Evolutionary conservation across 129 eudicot species (phyloP), one percentile per base, ranked within the genome.

Genomic region (Tanacetum coccineum): DNA sequence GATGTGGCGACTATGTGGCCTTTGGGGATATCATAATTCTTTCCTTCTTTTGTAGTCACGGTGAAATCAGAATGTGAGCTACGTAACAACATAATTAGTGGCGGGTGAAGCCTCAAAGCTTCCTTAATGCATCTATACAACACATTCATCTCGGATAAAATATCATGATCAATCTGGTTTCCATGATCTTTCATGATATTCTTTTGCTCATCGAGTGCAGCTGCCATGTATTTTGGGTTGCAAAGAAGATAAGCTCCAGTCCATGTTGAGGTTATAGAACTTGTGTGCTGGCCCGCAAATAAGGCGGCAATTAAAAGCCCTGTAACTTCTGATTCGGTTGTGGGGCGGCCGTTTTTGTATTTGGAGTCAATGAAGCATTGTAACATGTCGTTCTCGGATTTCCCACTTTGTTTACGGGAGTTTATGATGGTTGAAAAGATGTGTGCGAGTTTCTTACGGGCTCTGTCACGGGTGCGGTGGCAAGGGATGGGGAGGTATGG

Each of bases 401-500:
- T 84, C 12, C 91, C 96, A 2, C 91, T 76, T 74, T 79, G 73
- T 55, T 88, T 92, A 4, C 96, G 96, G 11, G 96, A 81, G 49
- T 44, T 22, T 13, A 92, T 92, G 81, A 92, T 92, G 76, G 60
- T 74, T 10, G 84, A 72, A 14, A 92, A 92, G 50, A 92, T 92
- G 11, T 76, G 73, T 0, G 95, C 78, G 13, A 92, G 91, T 67
- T 82, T 86, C 81, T 86, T 82, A 61, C 95, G 88, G 49, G 98
- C 98, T 60, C 69, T 74, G 77, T 92, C 98, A 62, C 98, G 96
- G 36, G 87, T 89, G 3, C 84, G 85, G 72, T 92, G 98, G 61
- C 96, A 95, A 0, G 98, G 98, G 65, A 92, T 92, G 21, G 96
- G 98, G 6, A 92, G 89, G 70, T 92, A 92, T 2, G 98, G 98